These are phyloP conservation scores for Medicago lupulina DNA, from an alignment of 306 rosid species.

Conservation along the genomic window DNA sequence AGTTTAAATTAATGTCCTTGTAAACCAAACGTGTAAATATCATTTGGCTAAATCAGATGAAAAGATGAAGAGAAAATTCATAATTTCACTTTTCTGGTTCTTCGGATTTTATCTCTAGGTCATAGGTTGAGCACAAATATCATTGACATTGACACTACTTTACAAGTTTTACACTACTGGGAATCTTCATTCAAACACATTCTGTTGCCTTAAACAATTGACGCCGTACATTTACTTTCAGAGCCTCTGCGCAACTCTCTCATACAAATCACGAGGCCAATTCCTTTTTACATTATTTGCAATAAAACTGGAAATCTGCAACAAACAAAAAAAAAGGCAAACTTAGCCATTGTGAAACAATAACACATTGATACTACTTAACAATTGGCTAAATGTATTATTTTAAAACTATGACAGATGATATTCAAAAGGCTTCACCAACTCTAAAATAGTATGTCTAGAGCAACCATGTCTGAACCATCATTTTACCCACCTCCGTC, in stretches of 20 bases:
- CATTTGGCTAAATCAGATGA: constrained; percentile 15
- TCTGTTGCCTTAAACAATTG: constrained; percentile 15
- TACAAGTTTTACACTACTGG: constrained; percentile 39
- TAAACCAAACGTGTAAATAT: constrained; percentile 12
- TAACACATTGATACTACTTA: neutral
- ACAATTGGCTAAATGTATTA: neutral
- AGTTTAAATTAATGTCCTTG: constrained; percentile 10
- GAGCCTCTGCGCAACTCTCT: constrained; percentile 87
- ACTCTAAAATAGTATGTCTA: constrained; percentile 11
- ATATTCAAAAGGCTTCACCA: constrained; percentile 6
- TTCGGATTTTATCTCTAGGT: neutral
- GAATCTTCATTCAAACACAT: constrained; percentile 25
- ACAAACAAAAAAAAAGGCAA: constrained; percentile 23
- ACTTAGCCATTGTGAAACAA: constrained; percentile 29
- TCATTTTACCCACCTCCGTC: neutral
- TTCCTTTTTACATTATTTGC: constrained; percentile 85
- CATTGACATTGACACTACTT: constrained; percentile 37
- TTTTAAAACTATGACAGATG: constrained; percentile 7
- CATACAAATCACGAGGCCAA: constrained; percentile 95
- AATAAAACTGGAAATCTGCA: constrained; percentile 90
- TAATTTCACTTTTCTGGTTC: constrained; percentile 16
- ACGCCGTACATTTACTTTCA: constrained; percentile 48
- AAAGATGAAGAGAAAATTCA: constrained; percentile 13
- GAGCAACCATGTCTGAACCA: constrained; percentile 6
- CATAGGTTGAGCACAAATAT: constrained; percentile 5